A percentile compares a stretch with the other conserved stretches of the same genome.
Conservation (phyloP, 768 basidiomycete genomes). For the Mycena galericulata region DNA sequence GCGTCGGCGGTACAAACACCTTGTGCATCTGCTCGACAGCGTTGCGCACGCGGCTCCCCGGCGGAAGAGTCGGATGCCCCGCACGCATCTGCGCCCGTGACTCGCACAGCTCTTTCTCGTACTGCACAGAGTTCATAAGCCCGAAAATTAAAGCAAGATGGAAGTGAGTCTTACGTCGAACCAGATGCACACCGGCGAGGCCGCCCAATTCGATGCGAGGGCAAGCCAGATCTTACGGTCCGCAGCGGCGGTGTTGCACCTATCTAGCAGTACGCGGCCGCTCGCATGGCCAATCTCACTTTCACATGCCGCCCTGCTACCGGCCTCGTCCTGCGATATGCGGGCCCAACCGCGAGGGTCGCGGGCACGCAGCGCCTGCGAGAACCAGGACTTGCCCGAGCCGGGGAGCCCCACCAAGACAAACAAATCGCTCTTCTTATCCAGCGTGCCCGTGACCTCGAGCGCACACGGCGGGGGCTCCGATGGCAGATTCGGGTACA, state of each 20-base stretch:
- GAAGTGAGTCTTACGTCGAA: slow-evolving; percentile 53
- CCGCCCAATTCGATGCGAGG: slow-evolving; percentile 61
- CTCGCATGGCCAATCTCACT: slow-evolving; percentile 56
- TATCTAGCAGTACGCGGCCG: slow-evolving; percentile 63
- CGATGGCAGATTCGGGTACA: slow-evolving; percentile 61
- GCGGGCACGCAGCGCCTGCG: slow-evolving; percentile 59
- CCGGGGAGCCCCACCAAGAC: slow-evolving; percentile 73
- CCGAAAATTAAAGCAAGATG: not conserved
- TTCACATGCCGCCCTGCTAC: slow-evolving; percentile 63
- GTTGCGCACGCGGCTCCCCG: slow-evolving; percentile 64
- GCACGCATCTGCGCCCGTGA: slow-evolving; percentile 67
- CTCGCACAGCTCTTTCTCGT: slow-evolving; percentile 59
- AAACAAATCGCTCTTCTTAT: slow-evolving; percentile 54
- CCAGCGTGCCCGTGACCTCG: slow-evolving; percentile 56
- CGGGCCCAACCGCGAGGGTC: slow-evolving; percentile 56
- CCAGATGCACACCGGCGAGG: slow-evolving; percentile 60
- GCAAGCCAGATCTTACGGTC: slow-evolving; percentile 64
- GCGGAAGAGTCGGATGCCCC: slow-evolving; percentile 70
- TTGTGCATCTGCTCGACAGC: slow-evolving; percentile 68
- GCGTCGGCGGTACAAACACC: slow-evolving; percentile 54
- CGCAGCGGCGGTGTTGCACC: slow-evolving; percentile 62
- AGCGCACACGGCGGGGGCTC: slow-evolving; percentile 63
- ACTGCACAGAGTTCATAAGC: slow-evolving; percentile 32
- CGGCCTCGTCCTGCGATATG: slow-evolving; percentile 69
- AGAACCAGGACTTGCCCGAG: slow-evolving; percentile 70